These are phyloP conservation scores for Penicillium oxalicum DNA, from an alignment of 2,329 filamentous ascomycete species.

Conservation along the genomic window DNA sequence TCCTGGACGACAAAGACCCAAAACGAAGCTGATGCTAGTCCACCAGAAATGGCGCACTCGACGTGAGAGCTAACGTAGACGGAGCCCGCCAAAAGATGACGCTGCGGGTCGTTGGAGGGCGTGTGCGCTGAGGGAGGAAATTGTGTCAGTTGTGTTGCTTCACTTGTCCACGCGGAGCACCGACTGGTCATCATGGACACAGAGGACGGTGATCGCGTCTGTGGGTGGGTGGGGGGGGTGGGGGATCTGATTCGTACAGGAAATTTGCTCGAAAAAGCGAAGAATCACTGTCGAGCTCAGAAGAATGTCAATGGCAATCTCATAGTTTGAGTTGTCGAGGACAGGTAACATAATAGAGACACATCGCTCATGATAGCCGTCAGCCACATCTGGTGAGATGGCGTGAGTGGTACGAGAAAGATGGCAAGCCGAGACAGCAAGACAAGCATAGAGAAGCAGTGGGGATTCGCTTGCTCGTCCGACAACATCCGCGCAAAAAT, in stretches of 20 bases:
- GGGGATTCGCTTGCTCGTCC: conserved; percentile 27
- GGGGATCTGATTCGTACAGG: conserved; percentile 21
- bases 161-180: too few relatives aligned
- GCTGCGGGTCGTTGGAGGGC: conserved; percentile 30
- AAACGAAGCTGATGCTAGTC: conserved; percentile 31
- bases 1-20: conserved; percentile 35
- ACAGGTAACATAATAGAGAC: conserved; percentile 31
- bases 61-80: conserved; percentile 33
- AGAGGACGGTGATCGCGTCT: background rate
- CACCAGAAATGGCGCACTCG: conserved; percentile 28
- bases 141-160: background rate
- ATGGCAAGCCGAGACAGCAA: conserved; percentile 31
- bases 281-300: conserved; percentile 32
- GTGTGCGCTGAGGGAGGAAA: conserved; percentile 16
- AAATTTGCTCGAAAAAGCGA: conserved; percentile 33
- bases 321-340: conserved; percentile 26
- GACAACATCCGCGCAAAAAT: conserved; percentile 29
- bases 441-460: conserved; percentile 29
- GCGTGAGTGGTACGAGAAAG: conserved; percentile 28
- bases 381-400: conserved; percentile 25
- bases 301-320: conserved; percentile 30
- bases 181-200: too few relatives aligned
- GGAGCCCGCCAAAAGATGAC: conserved; percentile 31
- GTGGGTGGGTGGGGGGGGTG: too few relatives aligned
- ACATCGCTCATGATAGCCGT: conserved; percentile 32